These are phyloP conservation scores for Saccharomycopsis fibuligera DNA, from an alignment of 805 yeast genomes.

Conservation along the genomic window DNA sequence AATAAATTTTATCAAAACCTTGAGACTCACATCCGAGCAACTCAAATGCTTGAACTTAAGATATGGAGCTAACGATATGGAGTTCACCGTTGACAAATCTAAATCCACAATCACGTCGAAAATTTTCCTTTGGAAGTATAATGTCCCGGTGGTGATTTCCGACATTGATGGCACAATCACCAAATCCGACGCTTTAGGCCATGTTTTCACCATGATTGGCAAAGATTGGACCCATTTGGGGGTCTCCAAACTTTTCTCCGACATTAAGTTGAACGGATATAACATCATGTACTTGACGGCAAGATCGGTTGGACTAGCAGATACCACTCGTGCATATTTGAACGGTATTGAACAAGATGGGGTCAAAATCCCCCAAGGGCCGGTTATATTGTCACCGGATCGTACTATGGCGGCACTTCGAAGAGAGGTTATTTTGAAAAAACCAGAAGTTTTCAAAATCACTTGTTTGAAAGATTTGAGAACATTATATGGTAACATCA, in stretches of 20 bases:
- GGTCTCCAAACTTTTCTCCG: conserved; percentile 87
- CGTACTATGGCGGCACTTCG: conserved; percentile 91
- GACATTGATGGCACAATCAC: conserved; percentile 98
- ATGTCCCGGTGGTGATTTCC: conserved; percentile 87
- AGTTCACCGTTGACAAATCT: conserved; percentile 77
- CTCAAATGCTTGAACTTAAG: conserved; percentile 64
- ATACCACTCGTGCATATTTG: conserved; percentile 79
- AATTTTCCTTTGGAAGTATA: conserved; percentile 75
- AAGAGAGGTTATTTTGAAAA: conserved; percentile 86
- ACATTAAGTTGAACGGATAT: conserved; percentile 81
- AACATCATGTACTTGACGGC: conserved; percentile 92
- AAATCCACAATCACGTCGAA: conserved; percentile 69
- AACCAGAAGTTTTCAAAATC: conserved; percentile 98
- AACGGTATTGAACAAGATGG: conserved; percentile 74
- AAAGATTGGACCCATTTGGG: conserved; percentile 98
- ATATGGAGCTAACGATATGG: conserved; percentile 72
- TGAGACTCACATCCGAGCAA: conserved; percentile 88
- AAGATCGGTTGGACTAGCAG: conserved; percentile 92
- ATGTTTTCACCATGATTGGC: conserved; percentile 87
- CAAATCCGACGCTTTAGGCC: conserved; percentile 95
- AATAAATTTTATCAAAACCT: conserved; percentile 66
- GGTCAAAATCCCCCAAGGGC: conserved; percentile 72
- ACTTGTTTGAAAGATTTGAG: conserved; percentile 88
- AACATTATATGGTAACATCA: conserved; percentile 45
- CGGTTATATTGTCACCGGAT: conserved; percentile 92